Percentiles rank a stretch among this genome's conserved stretches.
Conservation (phyloP, 176 grass and related monocot species). For the Carex parvula region DNA sequence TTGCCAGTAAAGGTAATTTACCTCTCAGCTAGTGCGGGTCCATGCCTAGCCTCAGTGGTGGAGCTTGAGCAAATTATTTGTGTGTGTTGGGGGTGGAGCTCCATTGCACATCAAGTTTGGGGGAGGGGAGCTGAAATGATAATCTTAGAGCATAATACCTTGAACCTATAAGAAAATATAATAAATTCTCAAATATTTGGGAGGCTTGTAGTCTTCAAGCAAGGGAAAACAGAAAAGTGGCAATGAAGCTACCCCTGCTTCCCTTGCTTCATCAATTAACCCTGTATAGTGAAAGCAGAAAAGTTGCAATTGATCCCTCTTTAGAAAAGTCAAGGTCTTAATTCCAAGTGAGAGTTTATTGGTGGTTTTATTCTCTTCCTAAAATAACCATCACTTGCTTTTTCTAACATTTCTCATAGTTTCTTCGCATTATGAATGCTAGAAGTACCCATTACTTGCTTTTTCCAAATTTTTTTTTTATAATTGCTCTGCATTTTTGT, state of each 20-base stretch:
- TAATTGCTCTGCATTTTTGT: not conserved
- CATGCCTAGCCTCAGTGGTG: too few species aligned
- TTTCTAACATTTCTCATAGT: not conserved
- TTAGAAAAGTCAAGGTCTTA: conserved; percentile 5
- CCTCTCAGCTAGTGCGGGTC: conserved; percentile 26
- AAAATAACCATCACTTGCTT: not conserved
- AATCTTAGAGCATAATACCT: too few species aligned
- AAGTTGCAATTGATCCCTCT: conserved; percentile 2
- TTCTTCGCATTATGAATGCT: not conserved
- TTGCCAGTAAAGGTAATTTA: conserved; percentile 59
- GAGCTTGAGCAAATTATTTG: too few species aligned
- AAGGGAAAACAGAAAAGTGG: too few species aligned
- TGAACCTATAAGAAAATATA: too few species aligned
- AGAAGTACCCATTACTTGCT: not conserved
- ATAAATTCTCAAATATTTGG: too few species aligned
- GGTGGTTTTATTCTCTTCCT: not conserved
- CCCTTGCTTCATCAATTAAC: not conserved
- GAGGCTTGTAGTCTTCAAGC: too few species aligned
- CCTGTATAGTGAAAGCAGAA: not conserved
- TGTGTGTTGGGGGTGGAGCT: too few species aligned
- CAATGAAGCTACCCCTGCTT: not conserved
- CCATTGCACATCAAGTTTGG: too few species aligned
- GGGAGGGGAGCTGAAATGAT: too few species aligned
- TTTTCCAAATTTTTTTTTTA: not conserved
- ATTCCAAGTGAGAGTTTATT: conserved; percentile 15